Evolutionary conservation across 257 asterid species (phyloP).

Genomic region (Paulownia fortunei): DNA sequence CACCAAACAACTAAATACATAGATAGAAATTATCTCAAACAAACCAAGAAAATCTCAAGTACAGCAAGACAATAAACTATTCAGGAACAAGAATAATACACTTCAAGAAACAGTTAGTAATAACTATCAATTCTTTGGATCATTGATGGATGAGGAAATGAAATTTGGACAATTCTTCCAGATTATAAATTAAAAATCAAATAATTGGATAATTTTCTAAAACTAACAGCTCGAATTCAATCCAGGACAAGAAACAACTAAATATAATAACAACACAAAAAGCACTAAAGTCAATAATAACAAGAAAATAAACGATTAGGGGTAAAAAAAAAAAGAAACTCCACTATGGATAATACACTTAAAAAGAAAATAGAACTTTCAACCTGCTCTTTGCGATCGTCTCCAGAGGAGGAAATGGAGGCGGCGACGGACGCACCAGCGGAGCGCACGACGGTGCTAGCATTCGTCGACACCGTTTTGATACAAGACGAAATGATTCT

Average conservation of each 20-base stretch:
- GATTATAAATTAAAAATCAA: neutral
- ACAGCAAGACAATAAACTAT: slow-evolving; percentile 14
- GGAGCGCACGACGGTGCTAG: slow-evolving; percentile 76
- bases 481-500: slow-evolving; percentile 76
- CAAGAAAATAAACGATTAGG: slow-evolving; percentile 1
- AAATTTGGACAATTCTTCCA: neutral
- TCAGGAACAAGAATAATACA: slow-evolving; percentile 3
- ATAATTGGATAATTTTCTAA: neutral
- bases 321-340: neutral
- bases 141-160: slow-evolving; percentile 12
- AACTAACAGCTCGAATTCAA: slow-evolving; percentile 31
- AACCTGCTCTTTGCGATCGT: slow-evolving; percentile 83
- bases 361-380: slow-evolving; percentile 1
- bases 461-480: slow-evolving; percentile 74
- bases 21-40: neutral
- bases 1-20: neutral
- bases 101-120: neutral
- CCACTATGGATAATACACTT: slow-evolving; percentile 10
- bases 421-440: slow-evolving; percentile 77
- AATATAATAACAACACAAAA: neutral
- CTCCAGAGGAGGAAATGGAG: slow-evolving; percentile 58
- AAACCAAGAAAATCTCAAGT: neutral
- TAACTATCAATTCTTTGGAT: neutral
- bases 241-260: slow-evolving; percentile 19
- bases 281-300: slow-evolving; percentile 10